A percentile compares a stretch with the other conserved stretches of the same genome.
Evolutionary conservation across 2,329 filamentous ascomycete species (phyloP).

Genomic region (Rhynchosporium graminicola): DNA sequence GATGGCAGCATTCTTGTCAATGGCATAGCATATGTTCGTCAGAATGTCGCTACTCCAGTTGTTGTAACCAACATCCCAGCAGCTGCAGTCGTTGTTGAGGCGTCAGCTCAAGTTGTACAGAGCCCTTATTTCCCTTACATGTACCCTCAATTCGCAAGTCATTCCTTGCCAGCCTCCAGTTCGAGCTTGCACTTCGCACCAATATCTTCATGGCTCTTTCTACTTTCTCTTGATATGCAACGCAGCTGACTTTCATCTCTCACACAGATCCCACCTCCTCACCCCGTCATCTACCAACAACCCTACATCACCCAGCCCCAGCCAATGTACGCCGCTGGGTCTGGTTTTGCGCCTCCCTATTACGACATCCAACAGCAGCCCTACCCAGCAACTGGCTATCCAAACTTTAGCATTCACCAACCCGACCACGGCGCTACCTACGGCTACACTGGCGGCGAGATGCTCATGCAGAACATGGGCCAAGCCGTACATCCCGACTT

Average conservation of each 20-base stretch:
- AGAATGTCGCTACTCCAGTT: constrained; percentile 6
- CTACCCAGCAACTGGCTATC: constrained; percentile 15
- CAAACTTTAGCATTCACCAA: constrained; percentile 27
- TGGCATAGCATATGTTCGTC: constrained; percentile 27
- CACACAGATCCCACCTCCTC: constrained; percentile 9
- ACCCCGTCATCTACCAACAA: constrained; percentile 20
- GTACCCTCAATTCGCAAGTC: constrained; percentile 20
- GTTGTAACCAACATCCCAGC: constrained; percentile 9
- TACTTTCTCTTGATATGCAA: neutral
- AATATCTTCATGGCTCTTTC: neutral
- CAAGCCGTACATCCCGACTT: constrained; percentile 30
- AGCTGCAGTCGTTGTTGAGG: constrained; percentile 11
- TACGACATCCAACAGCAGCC: constrained; percentile 21
- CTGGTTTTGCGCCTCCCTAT: neutral
- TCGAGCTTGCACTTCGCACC: constrained; percentile 3
- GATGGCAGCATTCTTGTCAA: constrained; percentile 34
- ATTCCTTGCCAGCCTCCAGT: constrained; percentile 1
- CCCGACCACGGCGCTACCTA: constrained; percentile 23
- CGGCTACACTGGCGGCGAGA: constrained; percentile 31
- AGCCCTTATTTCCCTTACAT: constrained; percentile 14
- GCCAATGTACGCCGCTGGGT: constrained; percentile 14
- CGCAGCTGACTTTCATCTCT: constrained; percentile 16
- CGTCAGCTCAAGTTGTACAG: constrained; percentile 21
- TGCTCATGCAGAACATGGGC: constrained; percentile 33
- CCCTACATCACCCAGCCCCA: constrained; percentile 22